Evolutionary conservation across 257 asterid species (phyloP).

Genomic region (Fraxinus excelsior): DNA sequence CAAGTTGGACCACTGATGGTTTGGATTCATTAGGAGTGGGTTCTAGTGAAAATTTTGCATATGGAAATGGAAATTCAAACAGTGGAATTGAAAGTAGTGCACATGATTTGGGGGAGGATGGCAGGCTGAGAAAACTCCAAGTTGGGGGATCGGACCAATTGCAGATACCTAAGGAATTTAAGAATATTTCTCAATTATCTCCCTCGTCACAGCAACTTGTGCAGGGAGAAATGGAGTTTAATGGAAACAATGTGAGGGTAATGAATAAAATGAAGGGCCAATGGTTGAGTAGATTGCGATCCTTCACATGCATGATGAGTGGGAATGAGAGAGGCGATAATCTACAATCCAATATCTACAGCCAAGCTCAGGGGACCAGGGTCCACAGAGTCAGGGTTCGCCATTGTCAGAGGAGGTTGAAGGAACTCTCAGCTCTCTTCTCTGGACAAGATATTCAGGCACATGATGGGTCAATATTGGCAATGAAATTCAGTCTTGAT

Average conservation of each 20-base stretch:
- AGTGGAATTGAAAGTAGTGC: conserved; percentile 31
- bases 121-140: conserved; percentile 26
- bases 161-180: conserved; percentile 30
- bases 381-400: conserved; percentile 64
- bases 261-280: conserved; percentile 44
- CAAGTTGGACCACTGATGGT: conserved; percentile 8
- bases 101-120: conserved; percentile 30
- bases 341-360: conserved; percentile 18
- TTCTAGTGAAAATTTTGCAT: conserved; percentile 27
- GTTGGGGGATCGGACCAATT: conserved; percentile 25
- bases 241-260: conserved; percentile 27
- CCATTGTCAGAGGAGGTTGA: conserved; percentile 46
- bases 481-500: conserved; percentile 83
- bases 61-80: conserved; percentile 29
- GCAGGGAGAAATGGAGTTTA: conserved; percentile 32
- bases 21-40: conserved; percentile 36
- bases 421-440: conserved; percentile 86
- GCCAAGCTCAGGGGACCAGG: conserved; percentile 34
- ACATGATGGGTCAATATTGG: conserved; percentile 74
- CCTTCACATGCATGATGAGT: conserved; percentile 50
- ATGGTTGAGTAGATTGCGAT: conserved; percentile 60
- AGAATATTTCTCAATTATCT: conserved; percentile 23
- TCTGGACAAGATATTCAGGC: conserved; percentile 79
- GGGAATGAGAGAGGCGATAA: conserved; percentile 35
- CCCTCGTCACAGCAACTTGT: conserved; percentile 28